phyloP scores from a whole-genome alignment of 2,329 filamentous ascomycete species.

The Aspergillus sp. region DNA sequence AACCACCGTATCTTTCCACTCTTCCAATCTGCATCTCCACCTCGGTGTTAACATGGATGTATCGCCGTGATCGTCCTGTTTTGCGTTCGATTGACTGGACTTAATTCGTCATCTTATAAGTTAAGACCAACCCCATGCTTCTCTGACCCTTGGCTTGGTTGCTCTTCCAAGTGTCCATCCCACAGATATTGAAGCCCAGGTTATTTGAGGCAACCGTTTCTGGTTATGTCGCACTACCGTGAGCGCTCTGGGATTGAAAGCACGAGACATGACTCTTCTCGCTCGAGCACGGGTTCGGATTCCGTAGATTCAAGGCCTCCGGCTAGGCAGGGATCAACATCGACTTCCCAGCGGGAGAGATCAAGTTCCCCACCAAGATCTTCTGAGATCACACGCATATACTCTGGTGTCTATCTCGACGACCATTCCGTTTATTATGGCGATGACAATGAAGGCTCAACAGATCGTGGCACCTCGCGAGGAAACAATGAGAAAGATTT shows the following conservation, averaged over 20 bases:
- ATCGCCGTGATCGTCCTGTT: constrained; percentile 1
- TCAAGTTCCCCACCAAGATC: constrained; percentile 19
- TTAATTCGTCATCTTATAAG: constrained; percentile 5
- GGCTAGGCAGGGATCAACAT: constrained; percentile 1
- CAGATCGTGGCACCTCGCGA: background rate
- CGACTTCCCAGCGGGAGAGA: constrained; percentile 6
- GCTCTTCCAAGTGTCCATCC: background rate
- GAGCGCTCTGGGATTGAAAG: constrained; percentile 1
- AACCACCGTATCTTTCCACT: background rate
- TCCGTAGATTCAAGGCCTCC: constrained; percentile 8
- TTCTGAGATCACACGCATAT: constrained; percentile 23
- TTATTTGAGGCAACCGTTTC: background rate
- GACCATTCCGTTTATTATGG: constrained; percentile 34
- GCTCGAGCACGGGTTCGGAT: constrained; percentile 17
- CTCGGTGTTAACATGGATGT: constrained; percentile 9
- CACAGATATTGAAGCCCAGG: background rate
- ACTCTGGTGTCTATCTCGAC: constrained; percentile 35
- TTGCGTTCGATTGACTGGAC: background rate
- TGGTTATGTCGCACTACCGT: constrained; percentile 14
- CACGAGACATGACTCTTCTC: constrained; percentile 17
- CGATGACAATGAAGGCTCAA: constrained; percentile 12
- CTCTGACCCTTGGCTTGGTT: background rate
- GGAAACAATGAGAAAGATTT: constrained; percentile 15
- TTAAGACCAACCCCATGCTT: background rate
- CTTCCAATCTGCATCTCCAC: background rate